Conservation (phyloP, 73 alveolate genomes). For the Uronychia setigera region DNA sequence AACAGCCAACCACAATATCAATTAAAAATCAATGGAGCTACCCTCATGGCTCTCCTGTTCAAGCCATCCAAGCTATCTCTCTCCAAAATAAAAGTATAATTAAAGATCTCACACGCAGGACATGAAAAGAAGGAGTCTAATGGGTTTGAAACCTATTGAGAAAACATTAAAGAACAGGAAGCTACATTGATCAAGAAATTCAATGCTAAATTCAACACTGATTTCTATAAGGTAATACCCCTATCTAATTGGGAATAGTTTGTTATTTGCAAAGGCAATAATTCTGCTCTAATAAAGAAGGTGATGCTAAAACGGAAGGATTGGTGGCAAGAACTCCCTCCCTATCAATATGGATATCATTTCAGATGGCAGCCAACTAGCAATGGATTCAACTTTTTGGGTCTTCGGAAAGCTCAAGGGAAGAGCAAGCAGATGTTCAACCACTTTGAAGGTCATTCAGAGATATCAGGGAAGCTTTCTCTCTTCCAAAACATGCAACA, state of each 20-base stretch:
- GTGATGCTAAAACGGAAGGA: neutral
- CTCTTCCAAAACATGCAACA: conserved; percentile 18
- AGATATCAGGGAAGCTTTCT: conserved; percentile 33
- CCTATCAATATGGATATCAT: neutral
- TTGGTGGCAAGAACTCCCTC: neutral
- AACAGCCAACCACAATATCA: too few relatives aligned
- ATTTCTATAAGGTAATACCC: neutral
- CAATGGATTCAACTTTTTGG: neutral
- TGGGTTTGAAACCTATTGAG: too few relatives aligned
- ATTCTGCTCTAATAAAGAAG: neutral
- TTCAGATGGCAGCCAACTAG: neutral
- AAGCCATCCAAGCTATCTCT: neutral
- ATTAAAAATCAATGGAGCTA: too few relatives aligned
- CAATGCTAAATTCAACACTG: neutral
- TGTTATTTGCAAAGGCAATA: neutral
- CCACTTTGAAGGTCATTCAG: conserved; percentile 42
- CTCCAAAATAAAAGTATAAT: neutral
- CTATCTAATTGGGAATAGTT: neutral
- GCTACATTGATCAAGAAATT: too few relatives aligned
- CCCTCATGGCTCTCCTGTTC: neutral
- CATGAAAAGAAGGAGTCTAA: neutral
- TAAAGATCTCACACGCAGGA: neutral
- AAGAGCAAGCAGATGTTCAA: conserved; percentile 13
- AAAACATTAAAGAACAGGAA: neutral
- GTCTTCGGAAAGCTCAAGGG: neutral